Evolutionary conservation across 2,329 filamentous ascomycete species (phyloP).

Genomic region (Beauveria rudraprayagi): DNA sequence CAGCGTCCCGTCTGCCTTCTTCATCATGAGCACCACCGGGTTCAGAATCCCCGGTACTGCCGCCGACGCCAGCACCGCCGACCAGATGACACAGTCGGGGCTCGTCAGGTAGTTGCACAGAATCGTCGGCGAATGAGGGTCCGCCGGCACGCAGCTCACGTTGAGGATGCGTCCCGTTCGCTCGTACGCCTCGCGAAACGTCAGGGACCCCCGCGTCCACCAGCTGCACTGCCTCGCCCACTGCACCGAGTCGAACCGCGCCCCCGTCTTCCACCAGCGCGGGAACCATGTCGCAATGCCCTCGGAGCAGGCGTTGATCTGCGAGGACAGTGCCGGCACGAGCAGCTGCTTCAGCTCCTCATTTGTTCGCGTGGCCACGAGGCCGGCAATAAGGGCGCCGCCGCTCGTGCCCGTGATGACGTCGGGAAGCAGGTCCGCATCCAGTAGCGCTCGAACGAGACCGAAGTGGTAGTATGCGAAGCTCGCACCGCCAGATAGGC

Average conservation of each 20-base stretch:
- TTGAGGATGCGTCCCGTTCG: constrained; percentile 91
- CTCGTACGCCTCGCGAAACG: constrained; percentile 90
- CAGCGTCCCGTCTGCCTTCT: constrained; percentile 66
- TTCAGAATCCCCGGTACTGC: constrained; percentile 95
- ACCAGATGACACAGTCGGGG: constrained; percentile 98
- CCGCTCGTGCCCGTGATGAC: constrained; percentile 97
- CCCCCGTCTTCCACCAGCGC: constrained; percentile 88
- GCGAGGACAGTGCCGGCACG: constrained; percentile 75
- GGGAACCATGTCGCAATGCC: constrained; percentile 64
- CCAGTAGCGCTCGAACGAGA: constrained; percentile 80
- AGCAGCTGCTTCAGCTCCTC: constrained; percentile 81
- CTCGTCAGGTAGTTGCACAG: constrained; percentile 92
- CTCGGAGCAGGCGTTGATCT: constrained; percentile 81
- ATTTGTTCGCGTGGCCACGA: constrained; percentile 84
- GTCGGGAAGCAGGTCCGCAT: constrained; percentile 76
- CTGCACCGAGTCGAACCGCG: constrained; percentile 85
- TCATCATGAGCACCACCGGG: constrained; percentile 88
- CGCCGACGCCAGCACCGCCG: constrained; percentile 85
- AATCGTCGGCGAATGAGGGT: constrained; percentile 87
- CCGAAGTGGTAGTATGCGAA: constrained; percentile 98
- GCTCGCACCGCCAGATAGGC: constrained; percentile 83
- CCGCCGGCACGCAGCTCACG: constrained; percentile 89
- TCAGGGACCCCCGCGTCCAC: constrained; percentile 88
- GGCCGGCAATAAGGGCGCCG: constrained; percentile 78
- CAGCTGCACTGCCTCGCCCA: constrained; percentile 82